Base-by-base conservation (phyloP, 2,329 filamentous ascomycete genomes). In the Leptographium radiaticola region DNA sequence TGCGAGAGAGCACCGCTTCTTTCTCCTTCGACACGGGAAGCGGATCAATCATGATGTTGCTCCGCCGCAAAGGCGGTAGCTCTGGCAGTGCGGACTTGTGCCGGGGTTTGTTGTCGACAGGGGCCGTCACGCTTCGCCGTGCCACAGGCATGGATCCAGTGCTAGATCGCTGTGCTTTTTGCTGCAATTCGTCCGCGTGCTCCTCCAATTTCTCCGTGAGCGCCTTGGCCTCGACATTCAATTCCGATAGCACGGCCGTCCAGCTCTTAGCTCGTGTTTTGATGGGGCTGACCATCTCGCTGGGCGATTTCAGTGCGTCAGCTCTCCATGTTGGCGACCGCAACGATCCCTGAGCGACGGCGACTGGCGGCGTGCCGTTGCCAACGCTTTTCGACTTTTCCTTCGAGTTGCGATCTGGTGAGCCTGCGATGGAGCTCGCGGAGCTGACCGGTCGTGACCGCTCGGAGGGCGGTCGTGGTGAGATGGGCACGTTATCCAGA, bases 21-120 rank as follows among this genome's bases (percentile, higher is more conserved):
- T 93, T 93, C 68, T 93, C 87, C 66, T 87, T 89, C 47, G 87
- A 91, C 33, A 90, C 81, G 16, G 87, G 87, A 39, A 93, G 71
- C 4, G 87, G 87, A 62, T 93, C 87, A 57, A 91, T 88, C 78
- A 91, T 87, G 59, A 89, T 84, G 61, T 89, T 86, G 44, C 81
- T 83, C 60, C 82, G 81, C 53, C 84, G 81, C 10, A 88, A 70
- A 0, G 84, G 84, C 0, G 84, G 85, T 1, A 84, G 72, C 60
- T 87, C 79, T 9, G 90, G 71, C 69, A 84, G 68, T 63, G 91
- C 70, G 68, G 83, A 74, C 73, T 80, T 84, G 56, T 81, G 73
- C 42, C 81, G 75, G 9, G 73, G 70, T 58, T 76, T 80, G 49
- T 70, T 70, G 12, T 74, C 69, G 18, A 66, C 64, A 1, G 56